These are phyloP conservation scores for Thuja plicata DNA, from an alignment of 83 land plant genomes.

Conservation along the genomic window DNA sequence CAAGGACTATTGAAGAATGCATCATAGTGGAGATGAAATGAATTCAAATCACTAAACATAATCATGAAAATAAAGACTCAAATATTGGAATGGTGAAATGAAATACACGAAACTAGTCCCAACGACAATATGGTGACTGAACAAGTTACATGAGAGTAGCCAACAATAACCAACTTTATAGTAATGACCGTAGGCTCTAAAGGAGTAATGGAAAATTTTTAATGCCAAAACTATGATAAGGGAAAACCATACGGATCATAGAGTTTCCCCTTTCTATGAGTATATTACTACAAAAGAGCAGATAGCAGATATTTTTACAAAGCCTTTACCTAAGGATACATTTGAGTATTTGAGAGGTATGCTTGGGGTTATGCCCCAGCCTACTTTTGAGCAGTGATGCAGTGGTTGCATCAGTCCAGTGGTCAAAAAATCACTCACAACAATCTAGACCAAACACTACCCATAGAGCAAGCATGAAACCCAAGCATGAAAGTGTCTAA, in stretches of 20 bases:
- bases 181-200: background rate
- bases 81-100: background rate
- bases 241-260: background rate
- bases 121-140: background rate
- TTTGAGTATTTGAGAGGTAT: too few relatives aligned
- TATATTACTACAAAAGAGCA: too few relatives aligned
- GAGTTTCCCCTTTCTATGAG: background rate
- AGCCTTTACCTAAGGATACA: too few relatives aligned
- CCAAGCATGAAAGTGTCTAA: background rate
- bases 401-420: too few relatives aligned
- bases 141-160: background rate
- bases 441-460: background rate
- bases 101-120: background rate
- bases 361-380: too few relatives aligned
- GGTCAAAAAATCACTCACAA: too few relatives aligned
- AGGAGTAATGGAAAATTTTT: background rate
- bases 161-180: background rate
- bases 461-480: background rate
- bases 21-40: background rate
- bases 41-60: background rate
- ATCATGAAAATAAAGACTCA: background rate
- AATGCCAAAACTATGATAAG: background rate
- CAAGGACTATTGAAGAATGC: background rate
- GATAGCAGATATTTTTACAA: too few relatives aligned
- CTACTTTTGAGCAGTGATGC: too few relatives aligned